Evolutionary conservation across 257 asterid species (phyloP).

Genomic region (Penstemon barbatus): DNA sequence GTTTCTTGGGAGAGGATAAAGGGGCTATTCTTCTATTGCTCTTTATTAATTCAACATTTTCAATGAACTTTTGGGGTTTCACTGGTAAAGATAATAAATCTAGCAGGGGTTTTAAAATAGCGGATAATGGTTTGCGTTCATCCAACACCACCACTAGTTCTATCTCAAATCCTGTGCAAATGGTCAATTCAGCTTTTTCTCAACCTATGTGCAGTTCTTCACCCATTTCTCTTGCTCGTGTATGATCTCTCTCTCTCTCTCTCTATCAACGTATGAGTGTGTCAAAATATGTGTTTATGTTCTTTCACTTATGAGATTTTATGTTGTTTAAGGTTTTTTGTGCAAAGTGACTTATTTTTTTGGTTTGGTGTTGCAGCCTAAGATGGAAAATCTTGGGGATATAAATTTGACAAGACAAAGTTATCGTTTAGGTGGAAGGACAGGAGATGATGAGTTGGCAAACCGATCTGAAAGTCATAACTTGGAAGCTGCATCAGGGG

Average conservation of each 20-base stretch:
- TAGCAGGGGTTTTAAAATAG: slow-evolving; percentile 42
- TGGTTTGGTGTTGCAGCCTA: slow-evolving; percentile 52
- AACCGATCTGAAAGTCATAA: too few relatives aligned
- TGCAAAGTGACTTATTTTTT: slow-evolving; percentile 1
- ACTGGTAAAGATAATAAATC: slow-evolving; percentile 27
- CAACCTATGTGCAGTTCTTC: slow-evolving; percentile 46
- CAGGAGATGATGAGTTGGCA: too few relatives aligned
- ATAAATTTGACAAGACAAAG: slow-evolving; percentile 33
- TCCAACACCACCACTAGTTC: too few relatives aligned
- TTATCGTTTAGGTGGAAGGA: too few relatives aligned
- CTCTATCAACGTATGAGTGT: neutral
- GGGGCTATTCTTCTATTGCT: slow-evolving; percentile 10
- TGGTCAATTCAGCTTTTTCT: slow-evolving; percentile 41
- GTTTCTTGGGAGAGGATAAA: neutral
- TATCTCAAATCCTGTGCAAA: neutral
- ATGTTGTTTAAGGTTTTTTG: slow-evolving; percentile 2
- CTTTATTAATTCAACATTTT: neutral
- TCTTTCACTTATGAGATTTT: slow-evolving; percentile 24
- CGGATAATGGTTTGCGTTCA: slow-evolving; percentile 26
- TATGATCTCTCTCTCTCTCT: slow-evolving; percentile 34
- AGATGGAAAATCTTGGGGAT: slow-evolving; percentile 73
- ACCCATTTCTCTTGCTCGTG: slow-evolving; percentile 57
- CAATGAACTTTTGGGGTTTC: slow-evolving; percentile 64
- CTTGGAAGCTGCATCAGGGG: too few relatives aligned
- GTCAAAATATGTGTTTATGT: neutral